phyloP scores from a whole-genome alignment of 495 filamentous ascomycete species.

The Aspergillus saccharolyticus region DNA sequence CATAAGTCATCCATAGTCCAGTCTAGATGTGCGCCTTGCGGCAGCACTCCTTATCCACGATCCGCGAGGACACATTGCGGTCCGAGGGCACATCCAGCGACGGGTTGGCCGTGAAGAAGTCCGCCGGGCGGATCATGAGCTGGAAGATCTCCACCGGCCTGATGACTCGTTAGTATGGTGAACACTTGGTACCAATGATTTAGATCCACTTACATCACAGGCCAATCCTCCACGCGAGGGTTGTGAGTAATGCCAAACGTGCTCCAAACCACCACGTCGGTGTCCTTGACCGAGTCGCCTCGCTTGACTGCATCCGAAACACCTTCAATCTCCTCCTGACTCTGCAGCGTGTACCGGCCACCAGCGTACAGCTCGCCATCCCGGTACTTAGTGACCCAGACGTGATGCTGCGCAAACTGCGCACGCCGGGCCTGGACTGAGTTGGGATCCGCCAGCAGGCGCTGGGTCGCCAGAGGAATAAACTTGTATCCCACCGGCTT shows the following conservation, averaged over 20 bases:
- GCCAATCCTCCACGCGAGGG: constrained; percentile 60
- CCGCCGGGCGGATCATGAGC: constrained; percentile 63
- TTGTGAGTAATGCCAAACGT: constrained; percentile 63
- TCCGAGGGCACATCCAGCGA: constrained; percentile 64
- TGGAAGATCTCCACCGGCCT: constrained; percentile 57
- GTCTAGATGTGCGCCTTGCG: constrained; percentile 29
- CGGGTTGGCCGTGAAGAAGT: constrained; percentile 74
- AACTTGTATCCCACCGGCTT: constrained; percentile 82
- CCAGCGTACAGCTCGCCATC: constrained; percentile 82
- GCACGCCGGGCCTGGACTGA: constrained; percentile 72
- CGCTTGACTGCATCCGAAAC: constrained; percentile 51
- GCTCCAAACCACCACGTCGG: constrained; percentile 45
- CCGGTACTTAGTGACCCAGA: constrained; percentile 76
- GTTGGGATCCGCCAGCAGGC: constrained; percentile 68
- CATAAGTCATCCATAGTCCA: constrained; percentile 8
- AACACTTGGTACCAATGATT: too few species aligned
- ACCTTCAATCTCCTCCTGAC: constrained; percentile 53
- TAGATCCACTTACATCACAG: constrained; percentile 64
- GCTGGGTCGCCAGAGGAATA: constrained; percentile 67
- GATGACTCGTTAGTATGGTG: constrained; percentile 7
- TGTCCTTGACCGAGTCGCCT: constrained; percentile 48
- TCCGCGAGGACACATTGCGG: constrained; percentile 49
- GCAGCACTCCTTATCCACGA: constrained; percentile 33
- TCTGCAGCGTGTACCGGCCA: constrained; percentile 86
- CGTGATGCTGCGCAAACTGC: constrained; percentile 80